Conservation (phyloP, 1,139 yeast genomes). For the Pichia norvegensis region DNA sequence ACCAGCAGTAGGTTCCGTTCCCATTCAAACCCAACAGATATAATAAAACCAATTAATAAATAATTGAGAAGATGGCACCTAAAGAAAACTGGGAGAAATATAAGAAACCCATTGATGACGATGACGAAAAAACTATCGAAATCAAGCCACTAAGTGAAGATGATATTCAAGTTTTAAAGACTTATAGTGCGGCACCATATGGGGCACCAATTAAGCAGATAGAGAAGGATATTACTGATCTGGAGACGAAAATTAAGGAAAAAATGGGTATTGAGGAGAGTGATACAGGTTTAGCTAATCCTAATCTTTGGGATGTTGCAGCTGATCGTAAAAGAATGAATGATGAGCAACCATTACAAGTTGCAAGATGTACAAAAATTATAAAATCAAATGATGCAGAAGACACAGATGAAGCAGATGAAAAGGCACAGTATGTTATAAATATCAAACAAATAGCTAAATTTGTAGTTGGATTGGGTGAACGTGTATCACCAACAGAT, state of each 20-base stretch:
- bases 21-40: not conserved
- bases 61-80: constrained; percentile 50
- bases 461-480: constrained; percentile 94
- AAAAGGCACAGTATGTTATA: constrained; percentile 85
- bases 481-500: constrained; percentile 95
- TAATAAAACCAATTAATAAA: too few species aligned
- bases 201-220: constrained; percentile 70
- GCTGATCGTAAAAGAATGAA: constrained; percentile 92
- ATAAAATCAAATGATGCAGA: constrained; percentile 45
- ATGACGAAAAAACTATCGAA: constrained; percentile 50
- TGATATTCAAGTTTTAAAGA: constrained; percentile 92
- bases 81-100: constrained; percentile 97
- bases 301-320: constrained; percentile 94
- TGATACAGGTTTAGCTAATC: constrained; percentile 93
- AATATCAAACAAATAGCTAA: constrained; percentile 97
- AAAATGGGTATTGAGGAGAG: constrained; percentile 90
- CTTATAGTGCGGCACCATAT: constrained; percentile 97
- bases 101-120: constrained; percentile 72
- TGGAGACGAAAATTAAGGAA: constrained; percentile 84
- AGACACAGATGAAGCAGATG: constrained; percentile 43
- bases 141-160: constrained; percentile 88
- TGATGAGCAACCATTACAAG: constrained; percentile 94
- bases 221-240: constrained; percentile 76
- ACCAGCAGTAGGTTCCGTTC: not conserved
- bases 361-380: constrained; percentile 96